These are phyloP conservation scores for Myochromella boudieri DNA, from an alignment of 768 basidiomycete genomes.

Conservation along the genomic window DNA sequence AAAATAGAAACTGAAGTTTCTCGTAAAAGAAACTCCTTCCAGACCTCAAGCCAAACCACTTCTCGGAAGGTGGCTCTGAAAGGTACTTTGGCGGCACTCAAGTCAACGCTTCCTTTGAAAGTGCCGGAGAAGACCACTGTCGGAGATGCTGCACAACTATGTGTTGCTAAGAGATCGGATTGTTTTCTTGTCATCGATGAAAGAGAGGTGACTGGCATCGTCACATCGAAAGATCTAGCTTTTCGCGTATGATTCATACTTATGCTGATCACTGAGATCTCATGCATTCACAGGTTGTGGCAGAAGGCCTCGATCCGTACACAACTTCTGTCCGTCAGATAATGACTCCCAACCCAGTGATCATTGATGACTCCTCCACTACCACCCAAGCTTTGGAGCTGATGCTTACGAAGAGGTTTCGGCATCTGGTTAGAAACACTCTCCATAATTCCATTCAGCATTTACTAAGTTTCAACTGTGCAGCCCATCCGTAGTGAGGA, in stretches of 20 bases:
- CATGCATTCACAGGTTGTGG: constrained; percentile 2
- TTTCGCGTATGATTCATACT: not conserved
- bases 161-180: not conserved
- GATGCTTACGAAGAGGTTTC: constrained; percentile 6
- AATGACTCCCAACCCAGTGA: constrained; percentile 6
- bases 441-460: not conserved
- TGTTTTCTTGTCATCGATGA: constrained; percentile 1
- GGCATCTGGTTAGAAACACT: constrained; percentile 2
- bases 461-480: not conserved
- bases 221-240: constrained; percentile 6
- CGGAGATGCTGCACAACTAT: not conserved
- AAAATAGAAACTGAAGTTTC: not conserved
- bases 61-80: not conserved
- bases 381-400: not conserved
- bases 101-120: not conserved
- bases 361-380: not conserved
- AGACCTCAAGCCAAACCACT: not conserved
- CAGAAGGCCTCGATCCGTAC: constrained; percentile 7
- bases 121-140: not conserved
- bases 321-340: constrained; percentile 2
- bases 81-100: too few species aligned
- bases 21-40: not conserved
- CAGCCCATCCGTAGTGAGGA: constrained; percentile 3
- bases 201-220: not conserved
- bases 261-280: not conserved